These are phyloP conservation scores for Amylostereum areolatum DNA, from an alignment of 1,284 basidiomycete species.

Conservation along the genomic window DNA sequence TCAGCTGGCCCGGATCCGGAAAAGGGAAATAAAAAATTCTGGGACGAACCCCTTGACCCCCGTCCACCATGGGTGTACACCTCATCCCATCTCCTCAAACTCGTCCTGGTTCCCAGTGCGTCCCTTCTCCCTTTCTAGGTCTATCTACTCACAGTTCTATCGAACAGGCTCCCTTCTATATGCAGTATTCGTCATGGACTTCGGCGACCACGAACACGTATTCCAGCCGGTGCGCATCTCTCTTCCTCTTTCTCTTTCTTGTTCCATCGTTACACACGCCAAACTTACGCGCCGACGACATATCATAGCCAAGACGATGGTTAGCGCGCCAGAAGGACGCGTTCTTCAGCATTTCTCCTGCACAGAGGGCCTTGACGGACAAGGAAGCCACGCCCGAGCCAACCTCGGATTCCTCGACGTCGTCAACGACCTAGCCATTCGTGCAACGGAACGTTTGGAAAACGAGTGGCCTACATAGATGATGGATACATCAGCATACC, in stretches of 20 bases:
- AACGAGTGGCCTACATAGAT: not conserved
- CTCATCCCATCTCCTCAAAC: slow-evolving; percentile 36
- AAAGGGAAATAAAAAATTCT: not conserved
- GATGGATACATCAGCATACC: not conserved
- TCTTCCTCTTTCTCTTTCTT: not conserved
- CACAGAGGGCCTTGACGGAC: slow-evolving; percentile 22
- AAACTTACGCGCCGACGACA: slow-evolving; percentile 1
- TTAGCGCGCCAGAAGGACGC: slow-evolving; percentile 24
- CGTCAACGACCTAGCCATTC: not conserved
- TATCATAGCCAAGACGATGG: slow-evolving; percentile 27
- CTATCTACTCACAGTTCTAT: slow-evolving; percentile 1
- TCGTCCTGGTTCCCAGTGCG: slow-evolving; percentile 47
- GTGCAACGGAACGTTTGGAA: not conserved
- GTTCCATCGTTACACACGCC: not conserved
- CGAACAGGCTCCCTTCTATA: slow-evolving; percentile 45
- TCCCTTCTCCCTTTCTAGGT: not conserved
- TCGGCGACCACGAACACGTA: slow-evolving; percentile 63
- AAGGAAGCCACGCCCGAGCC: not conserved
- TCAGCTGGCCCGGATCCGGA: too few species aligned
- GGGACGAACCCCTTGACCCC: slow-evolving; percentile 30
- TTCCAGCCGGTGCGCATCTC: slow-evolving; percentile 53
- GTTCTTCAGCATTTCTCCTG: slow-evolving; percentile 29
- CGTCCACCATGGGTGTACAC: slow-evolving; percentile 54
- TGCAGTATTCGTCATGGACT: slow-evolving; percentile 58
- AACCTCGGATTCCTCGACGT: not conserved